Base-by-base conservation (phyloP, 257 asterid species). In the Solanum rostratum region DNA sequence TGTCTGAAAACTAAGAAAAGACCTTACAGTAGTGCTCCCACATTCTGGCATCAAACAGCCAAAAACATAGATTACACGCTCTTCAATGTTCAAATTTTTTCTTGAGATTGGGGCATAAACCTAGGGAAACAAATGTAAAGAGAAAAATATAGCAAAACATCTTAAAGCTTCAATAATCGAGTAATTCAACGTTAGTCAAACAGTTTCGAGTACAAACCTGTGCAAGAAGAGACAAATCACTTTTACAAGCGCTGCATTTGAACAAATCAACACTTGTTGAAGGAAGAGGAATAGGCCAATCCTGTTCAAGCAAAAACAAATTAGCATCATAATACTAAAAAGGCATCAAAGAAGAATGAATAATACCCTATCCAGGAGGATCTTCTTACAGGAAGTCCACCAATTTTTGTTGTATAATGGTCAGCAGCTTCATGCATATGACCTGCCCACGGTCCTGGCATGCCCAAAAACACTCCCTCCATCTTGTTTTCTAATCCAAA, bases 361-460 rank as follows among this genome's bases (percentile, higher is more conserved):
- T n/a, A 12, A 63, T 22, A 37, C 13, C 22, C 6, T 83, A 65
- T 65, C 79, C 18, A 59, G 45, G 45, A 71, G 50, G 9, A 83
- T 33, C 20, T 60, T 37, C 95, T 86, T 90, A 96, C 99, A 52
- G 98, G 95, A 85, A 92, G 59, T 69, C 99, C 99, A 81, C 99
- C 99, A 9, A 96, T 89, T 91, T 96, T 96, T 41, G 95, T 90
- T 10, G 98, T 93, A 84, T 95, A 95, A 80, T 93, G 92, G 88
- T 96, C 99, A 85, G 98, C 95, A 84, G 89, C 92, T 91, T 96
- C 97, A 59, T 87, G 85, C 59, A 92, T 89, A 88, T 91, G 92
- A 66, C 88, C 92, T 85, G 99, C 98, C 99, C 99, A 96, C 19
- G 87, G 88, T 60, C 98, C 99, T 6, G 99, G 99, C 97, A 96